A percentile compares a stretch with the other conserved stretches of the same genome.
These are phyloP conservation scores for Colletotrichum destructivum DNA, from an alignment of 2,329 filamentous ascomycete species.

Conservation along the genomic window DNA sequence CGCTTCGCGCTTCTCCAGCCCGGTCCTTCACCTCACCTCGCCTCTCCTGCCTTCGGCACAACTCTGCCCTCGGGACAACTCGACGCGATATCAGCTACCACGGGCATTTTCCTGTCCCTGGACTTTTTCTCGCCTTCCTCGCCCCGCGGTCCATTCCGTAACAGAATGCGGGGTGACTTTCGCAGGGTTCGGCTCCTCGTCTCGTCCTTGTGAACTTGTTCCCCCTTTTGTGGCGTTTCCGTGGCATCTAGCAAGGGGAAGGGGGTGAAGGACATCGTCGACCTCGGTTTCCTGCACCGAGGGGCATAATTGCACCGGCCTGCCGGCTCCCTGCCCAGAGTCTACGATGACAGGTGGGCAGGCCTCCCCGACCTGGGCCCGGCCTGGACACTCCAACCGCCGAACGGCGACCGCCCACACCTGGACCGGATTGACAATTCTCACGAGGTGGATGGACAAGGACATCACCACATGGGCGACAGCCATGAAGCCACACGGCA, in stretches of 20 bases:
- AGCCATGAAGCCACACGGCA: neutral
- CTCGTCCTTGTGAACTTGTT: slow-evolving; percentile 4
- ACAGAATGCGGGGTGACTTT: slow-evolving; percentile 11
- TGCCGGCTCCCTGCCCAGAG: slow-evolving; percentile 13
- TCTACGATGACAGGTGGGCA: neutral
- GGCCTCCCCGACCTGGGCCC: slow-evolving; percentile 1
- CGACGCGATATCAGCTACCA: slow-evolving; percentile 34
- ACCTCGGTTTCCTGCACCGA: slow-evolving; percentile 16
- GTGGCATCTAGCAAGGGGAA: neutral
- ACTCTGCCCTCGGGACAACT: slow-evolving; percentile 25
- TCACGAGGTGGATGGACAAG: neutral
- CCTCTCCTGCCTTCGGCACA: slow-evolving; percentile 2
- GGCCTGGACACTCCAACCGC: neutral
- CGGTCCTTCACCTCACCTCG: neutral
- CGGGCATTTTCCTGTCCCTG: slow-evolving; percentile 1
- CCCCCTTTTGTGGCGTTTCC: slow-evolving; percentile 1
- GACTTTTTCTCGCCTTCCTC: slow-evolving; percentile 46
- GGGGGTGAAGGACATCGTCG: slow-evolving; percentile 23
- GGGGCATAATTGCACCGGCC: slow-evolving; percentile 7
- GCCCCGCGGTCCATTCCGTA: slow-evolving; percentile 27
- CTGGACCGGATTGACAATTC: neutral
- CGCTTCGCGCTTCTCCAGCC: slow-evolving; percentile 14
- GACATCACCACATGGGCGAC: slow-evolving; percentile 17
- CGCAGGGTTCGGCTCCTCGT: slow-evolving; percentile 1
- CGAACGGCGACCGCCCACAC: slow-evolving; percentile 11